phyloP scores from a whole-genome alignment of 352 stramenopile genomes.

The Globisporangium emineosum region DNA sequence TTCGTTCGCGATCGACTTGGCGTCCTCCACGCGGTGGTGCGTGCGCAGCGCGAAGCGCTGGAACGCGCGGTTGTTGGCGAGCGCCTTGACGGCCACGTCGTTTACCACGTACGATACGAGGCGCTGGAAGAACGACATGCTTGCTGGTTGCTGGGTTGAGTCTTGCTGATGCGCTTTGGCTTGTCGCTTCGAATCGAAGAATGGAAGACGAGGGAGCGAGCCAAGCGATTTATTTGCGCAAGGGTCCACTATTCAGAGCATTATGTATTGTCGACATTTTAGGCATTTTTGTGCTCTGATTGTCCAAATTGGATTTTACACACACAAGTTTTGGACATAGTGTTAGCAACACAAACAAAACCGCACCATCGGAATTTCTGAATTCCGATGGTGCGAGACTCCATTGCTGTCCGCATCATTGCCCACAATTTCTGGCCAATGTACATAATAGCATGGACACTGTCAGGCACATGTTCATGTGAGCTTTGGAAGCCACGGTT shows the following conservation, averaged over 20 bases:
- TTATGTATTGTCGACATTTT: neutral
- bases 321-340: too few relatives aligned
- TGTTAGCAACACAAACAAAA: too few relatives aligned
- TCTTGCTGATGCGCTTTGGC: neutral
- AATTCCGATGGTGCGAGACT: too few relatives aligned
- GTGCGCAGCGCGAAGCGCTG: slow-evolving; percentile 85
- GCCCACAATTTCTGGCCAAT: too few relatives aligned
- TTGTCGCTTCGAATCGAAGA: neutral
- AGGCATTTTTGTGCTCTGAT: too few relatives aligned
- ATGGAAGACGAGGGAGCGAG: neutral
- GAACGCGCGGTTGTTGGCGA: slow-evolving; percentile 78
- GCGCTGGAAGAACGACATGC: slow-evolving; percentile 82
- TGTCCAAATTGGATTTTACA: too few relatives aligned
- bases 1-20: slow-evolving; percentile 65
- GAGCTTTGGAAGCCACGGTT: too few relatives aligned
- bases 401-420: too few relatives aligned
- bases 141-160: neutral
- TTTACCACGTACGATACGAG: slow-evolving; percentile 81
- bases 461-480: too few relatives aligned
- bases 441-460: too few relatives aligned
- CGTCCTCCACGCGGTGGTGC: slow-evolving; percentile 79
- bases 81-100: slow-evolving; percentile 81
- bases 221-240: too few relatives aligned
- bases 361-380: too few relatives aligned
- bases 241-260: neutral